phyloP scores from a whole-genome alignment of 1,139 yeast species.

The Geotrichum australiense region DNA sequence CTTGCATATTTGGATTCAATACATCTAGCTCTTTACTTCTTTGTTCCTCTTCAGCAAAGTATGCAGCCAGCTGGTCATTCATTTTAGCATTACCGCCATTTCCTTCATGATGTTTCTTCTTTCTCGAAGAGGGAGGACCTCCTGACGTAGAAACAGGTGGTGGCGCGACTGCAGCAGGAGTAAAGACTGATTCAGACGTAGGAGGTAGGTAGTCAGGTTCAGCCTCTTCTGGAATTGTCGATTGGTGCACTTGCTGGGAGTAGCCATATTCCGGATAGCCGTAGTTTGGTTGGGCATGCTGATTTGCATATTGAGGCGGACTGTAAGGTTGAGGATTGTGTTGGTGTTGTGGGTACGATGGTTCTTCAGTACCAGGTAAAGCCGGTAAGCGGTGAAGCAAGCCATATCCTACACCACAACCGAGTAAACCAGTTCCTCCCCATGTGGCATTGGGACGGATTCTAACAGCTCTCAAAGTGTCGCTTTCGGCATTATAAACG shows the following conservation, averaged over 20 bases:
- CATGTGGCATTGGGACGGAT: constrained; percentile 55
- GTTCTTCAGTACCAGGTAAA: neutral
- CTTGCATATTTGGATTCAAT: neutral
- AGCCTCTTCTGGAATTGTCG: constrained; percentile 12
- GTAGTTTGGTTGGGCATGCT: too few species aligned
- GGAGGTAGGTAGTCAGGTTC: neutral
- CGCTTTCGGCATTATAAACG: constrained; percentile 84
- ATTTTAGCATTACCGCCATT: constrained; percentile 13
- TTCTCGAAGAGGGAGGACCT: constrained; percentile 6
- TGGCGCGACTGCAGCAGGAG: constrained; percentile 12
- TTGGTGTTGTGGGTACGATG: neutral
- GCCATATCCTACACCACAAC: constrained; percentile 95
- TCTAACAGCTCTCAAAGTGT: constrained; percentile 78
- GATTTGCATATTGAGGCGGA: too few species aligned
- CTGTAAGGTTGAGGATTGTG: neutral
- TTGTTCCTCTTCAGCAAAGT: constrained; percentile 35
- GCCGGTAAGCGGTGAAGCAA: constrained; percentile 77
- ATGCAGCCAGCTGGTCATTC: constrained; percentile 27
- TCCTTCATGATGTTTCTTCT: constrained; percentile 13
- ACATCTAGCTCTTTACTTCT: constrained; percentile 27
- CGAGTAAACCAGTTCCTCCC: constrained; percentile 73
- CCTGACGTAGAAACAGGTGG: neutral
- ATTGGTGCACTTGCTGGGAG: too few species aligned
- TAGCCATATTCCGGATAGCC: too few species aligned
- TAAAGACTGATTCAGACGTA: too few species aligned